Evolutionary conservation across 257 asterid species (phyloP), one percentile per base, ranked within the genome.

Genomic region (Striga asiatica): DNA sequence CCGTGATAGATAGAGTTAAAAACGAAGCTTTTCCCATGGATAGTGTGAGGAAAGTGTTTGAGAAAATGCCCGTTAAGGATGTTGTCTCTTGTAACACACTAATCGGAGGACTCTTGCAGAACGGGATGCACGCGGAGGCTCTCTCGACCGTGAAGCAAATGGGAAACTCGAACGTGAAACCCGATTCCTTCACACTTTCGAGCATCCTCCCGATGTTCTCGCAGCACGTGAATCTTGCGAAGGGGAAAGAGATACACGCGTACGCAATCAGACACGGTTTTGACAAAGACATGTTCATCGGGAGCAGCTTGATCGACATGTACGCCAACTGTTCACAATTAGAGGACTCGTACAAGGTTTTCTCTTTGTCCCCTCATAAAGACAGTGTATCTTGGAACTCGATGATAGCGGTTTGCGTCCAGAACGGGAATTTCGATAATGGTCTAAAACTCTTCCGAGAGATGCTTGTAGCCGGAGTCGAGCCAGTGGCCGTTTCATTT

Each of bases 231-330:
- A 75, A 87, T 58, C 69, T 77, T 42, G 43, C 60, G 74, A 91
- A 78, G 69, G 98, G 95, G 41, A 87, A 80, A 74, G 98, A 84
- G 74, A 72, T 91, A 61, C 98, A 91, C 62, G 88, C 95, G 18
- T 91, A 78, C 66, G 73, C 82, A 11, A 63, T 77, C 38, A 67
- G 96, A 47, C 89, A 82, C 39, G 76, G 82, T 42, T 74, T 74
- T 50, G 94, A 77, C 50, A 70, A 57, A 43, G 95, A 91, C 59
- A 70, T 75, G 18, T 91, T 71, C 56, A 66, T 87, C 3, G 81
- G 76, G 20, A 91, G 98, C 54, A 79, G 95, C 66, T 87, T 91
- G 87, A 81, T 81, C 25, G 98, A 87, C 66, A 82, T 91, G 95
- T 91, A 91, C 17, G 94, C 93, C 32, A 91, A 76, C 62, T 87